Evolutionary conservation across 306 rosid genomes (phyloP), one percentile per base, ranked within the genome.

Genomic region (Corylus avellana): DNA sequence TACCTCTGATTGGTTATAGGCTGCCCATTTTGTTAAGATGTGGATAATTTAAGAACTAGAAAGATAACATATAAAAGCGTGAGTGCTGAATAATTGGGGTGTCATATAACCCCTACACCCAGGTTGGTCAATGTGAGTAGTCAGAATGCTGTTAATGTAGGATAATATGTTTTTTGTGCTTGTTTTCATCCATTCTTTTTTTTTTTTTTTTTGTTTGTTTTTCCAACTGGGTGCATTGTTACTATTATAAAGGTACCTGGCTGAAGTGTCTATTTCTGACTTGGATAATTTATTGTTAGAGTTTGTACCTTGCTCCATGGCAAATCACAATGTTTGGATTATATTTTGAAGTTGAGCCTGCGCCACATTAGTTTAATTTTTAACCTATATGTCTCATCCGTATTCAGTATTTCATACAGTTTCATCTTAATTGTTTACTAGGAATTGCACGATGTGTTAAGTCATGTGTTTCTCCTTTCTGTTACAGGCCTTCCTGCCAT

Each of bases 401-500:
- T 27, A 47, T 75, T 35, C 25, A 14, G 22, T 14, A 64, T 64
- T 35, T 17, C 46, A 64, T 64, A 16, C 17, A 64, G 11, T 64
- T 64, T 59, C 11, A 64, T 64, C 18, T 64, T 7, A 32, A 35
- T 64, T 53, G 74, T 18, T 50, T 53, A 7, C 69, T 27, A 14
- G 39, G 50, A 67, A 58, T 70, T 22, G 22, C 27, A 11, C 49
- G 68, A 17, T 20, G 59, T 0, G 39, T 66, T 29, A 62, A 47
- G 62, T 80, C 58, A 79, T 69, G 29, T 46, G 57, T 72, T 82
- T 79, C 79, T 58, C 35, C 57, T 7, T 49, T 74, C 48, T 71
- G 14, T 74, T 80, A 66, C 84, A 95, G 98, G 98, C 62, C 96
- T 93, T 88, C 99, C 99, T 25, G 87, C 95, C 56, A 87, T 95